Percentiles rank a stretch among this genome's conserved stretches.
Evolutionary conservation across 1,139 yeast genomes (phyloP).

Genomic region (Geotrichum cucujoidarum): DNA sequence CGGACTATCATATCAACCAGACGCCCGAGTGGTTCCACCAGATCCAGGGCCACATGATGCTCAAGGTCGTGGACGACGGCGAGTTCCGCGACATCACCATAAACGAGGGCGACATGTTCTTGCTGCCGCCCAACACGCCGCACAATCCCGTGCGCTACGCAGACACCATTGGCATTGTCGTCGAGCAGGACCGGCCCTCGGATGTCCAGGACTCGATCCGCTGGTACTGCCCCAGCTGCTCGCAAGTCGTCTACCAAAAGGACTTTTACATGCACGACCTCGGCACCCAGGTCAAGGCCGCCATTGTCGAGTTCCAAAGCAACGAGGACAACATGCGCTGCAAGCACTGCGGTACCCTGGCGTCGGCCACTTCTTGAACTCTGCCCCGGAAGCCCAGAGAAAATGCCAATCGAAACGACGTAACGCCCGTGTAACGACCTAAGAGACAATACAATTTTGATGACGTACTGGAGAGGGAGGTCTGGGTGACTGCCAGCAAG

Average conservation of each 20-base stretch:
- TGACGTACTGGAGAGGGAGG: too few relatives aligned
- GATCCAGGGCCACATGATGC: slow-evolving; percentile 78
- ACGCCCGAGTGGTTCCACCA: slow-evolving; percentile 94
- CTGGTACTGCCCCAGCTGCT: slow-evolving; percentile 81
- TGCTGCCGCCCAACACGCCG: slow-evolving; percentile 76
- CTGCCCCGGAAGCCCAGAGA: too few relatives aligned
- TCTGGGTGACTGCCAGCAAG: too few relatives aligned
- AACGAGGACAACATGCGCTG: slow-evolving; percentile 67
- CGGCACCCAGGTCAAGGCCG: slow-evolving; percentile 86
- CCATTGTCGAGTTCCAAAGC: slow-evolving; percentile 65
- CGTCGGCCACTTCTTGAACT: slow-evolving; percentile 25
- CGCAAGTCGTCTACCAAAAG: slow-evolving; percentile 58
- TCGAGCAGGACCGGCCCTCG: slow-evolving; percentile 87
- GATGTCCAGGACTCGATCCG: slow-evolving; percentile 64
- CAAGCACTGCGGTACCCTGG: slow-evolving; percentile 59
- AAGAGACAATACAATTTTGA: too few relatives aligned
- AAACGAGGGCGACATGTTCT: slow-evolving; percentile 79
- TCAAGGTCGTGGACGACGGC: slow-evolving; percentile 81
- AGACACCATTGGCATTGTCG: slow-evolving; percentile 82
- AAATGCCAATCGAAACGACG: too few relatives aligned
- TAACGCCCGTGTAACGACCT: too few relatives aligned
- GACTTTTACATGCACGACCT: slow-evolving; percentile 74
- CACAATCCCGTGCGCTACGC: slow-evolving; percentile 87
- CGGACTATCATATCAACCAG: slow-evolving; percentile 88
- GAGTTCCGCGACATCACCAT: slow-evolving; percentile 70